Conservation (phyloP, 1,139 yeast species). For the Geotrichum histeridarum region DNA sequence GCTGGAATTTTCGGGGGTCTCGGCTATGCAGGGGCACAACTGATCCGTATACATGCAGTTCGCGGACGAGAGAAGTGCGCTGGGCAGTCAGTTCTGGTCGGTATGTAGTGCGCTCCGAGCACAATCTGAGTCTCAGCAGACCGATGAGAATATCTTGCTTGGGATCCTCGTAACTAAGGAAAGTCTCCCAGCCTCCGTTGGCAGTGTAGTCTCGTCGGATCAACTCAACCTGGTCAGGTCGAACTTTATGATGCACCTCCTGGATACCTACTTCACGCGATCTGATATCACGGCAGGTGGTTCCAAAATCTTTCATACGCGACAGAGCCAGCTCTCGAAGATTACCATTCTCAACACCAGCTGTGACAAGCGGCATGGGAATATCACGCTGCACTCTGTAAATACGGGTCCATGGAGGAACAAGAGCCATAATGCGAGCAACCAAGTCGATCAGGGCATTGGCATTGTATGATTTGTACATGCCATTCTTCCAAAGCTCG, state of each 20-base stretch:
- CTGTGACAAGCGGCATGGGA: slow-evolving; percentile 97
- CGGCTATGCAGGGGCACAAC: slow-evolving; percentile 97
- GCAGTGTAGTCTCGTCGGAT: slow-evolving; percentile 95
- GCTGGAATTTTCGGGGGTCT: slow-evolving; percentile 97
- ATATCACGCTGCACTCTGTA: slow-evolving; percentile 98
- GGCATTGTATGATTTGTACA: slow-evolving; percentile 90
- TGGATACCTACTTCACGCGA: slow-evolving; percentile 98
- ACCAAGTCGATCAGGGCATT: slow-evolving; percentile 90
- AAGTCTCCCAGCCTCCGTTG: slow-evolving; percentile 99
- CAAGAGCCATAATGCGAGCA: slow-evolving; percentile 89
- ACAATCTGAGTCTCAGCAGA: slow-evolving; percentile 76
- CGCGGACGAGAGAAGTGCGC: slow-evolving; percentile 90
- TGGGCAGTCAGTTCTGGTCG: slow-evolving; percentile 81
- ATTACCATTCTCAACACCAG: slow-evolving; percentile 98
- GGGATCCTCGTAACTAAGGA: slow-evolving; percentile 93
- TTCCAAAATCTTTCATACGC: slow-evolving; percentile 97
- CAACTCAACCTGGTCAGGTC: slow-evolving; percentile 94
- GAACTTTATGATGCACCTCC: slow-evolving; percentile 94
- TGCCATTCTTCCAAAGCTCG: slow-evolving; percentile 95
- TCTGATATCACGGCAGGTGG: slow-evolving; percentile 94
- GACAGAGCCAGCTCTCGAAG: slow-evolving; percentile 92
- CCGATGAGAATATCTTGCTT: slow-evolving; percentile 94
- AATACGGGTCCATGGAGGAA: slow-evolving; percentile 99
- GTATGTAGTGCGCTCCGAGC: slow-evolving; percentile 83
- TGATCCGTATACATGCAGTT: slow-evolving; percentile 93